Percentiles rank a stretch among this genome's conserved stretches.
Conservation (phyloP, 2,329 filamentous ascomycete species). For the Shiraia sp. region DNA sequence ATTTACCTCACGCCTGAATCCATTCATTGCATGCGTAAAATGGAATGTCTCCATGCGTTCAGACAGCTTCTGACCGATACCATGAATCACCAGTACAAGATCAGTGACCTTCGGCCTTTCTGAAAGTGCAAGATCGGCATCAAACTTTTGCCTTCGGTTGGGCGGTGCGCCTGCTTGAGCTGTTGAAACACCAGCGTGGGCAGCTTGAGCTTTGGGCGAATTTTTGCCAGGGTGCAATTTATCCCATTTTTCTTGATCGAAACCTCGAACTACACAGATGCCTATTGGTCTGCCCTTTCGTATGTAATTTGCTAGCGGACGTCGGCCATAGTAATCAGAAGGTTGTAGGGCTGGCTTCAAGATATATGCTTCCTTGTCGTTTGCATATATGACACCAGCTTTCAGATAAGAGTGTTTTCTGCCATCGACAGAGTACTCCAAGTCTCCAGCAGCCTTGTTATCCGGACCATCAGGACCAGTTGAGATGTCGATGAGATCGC, state of each 20-base stretch:
- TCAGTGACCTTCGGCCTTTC: constrained; percentile 78
- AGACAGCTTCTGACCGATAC: constrained; percentile 94
- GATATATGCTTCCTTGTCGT: constrained; percentile 76
- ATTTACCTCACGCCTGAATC: constrained; percentile 83
- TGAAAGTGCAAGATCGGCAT: constrained; percentile 65
- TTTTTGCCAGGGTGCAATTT: constrained; percentile 64
- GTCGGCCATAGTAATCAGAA: constrained; percentile 80
- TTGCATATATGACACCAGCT: constrained; percentile 85
- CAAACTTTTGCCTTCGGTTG: constrained; percentile 44
- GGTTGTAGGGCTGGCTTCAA: constrained; percentile 84
- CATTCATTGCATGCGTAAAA: constrained; percentile 94
- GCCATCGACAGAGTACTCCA: constrained; percentile 49
- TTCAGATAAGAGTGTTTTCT: constrained; percentile 66
- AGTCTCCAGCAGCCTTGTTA: constrained; percentile 53
- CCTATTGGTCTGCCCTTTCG: constrained; percentile 82
- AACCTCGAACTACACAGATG: constrained; percentile 85
- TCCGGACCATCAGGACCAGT: constrained; percentile 51
- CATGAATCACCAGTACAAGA: constrained; percentile 87
- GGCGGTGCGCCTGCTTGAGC: constrained; percentile 50
- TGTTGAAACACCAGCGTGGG: constrained; percentile 50
- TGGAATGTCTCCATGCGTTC: constrained; percentile 95
- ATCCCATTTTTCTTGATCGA: constrained; percentile 77
- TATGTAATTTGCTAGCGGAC: constrained; percentile 78
- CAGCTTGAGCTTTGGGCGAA: constrained; percentile 45
- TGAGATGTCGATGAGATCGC: constrained; percentile 54